phyloP scores from a whole-genome alignment of 345 rosid species.

The Eucalyptus virginea region DNA sequence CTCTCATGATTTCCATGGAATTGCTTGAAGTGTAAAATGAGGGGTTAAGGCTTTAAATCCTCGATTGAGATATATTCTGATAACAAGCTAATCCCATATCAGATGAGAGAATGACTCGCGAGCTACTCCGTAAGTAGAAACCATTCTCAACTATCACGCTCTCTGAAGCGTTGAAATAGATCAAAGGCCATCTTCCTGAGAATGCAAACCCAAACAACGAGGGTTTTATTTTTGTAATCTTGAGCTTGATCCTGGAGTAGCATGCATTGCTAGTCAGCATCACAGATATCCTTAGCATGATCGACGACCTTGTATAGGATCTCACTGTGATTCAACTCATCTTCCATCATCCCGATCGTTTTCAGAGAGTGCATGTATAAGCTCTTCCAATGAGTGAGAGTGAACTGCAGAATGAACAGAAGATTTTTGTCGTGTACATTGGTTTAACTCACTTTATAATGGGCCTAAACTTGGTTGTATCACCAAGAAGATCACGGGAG shows the following conservation, averaged over 20 bases:
- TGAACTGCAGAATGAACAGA: not conserved
- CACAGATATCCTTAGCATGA: not conserved
- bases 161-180: not conserved
- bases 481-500: not conserved
- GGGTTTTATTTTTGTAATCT: not conserved
- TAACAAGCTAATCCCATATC: not conserved
- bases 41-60: not conserved
- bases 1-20: not conserved
- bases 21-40: not conserved
- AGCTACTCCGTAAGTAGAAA: not conserved
- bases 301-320: not conserved
- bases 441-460: not conserved
- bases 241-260: not conserved
- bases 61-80: not conserved
- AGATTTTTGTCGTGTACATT: not conserved
- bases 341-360: not conserved
- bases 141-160: not conserved
- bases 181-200: not conserved
- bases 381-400: not conserved
- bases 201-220: not conserved
- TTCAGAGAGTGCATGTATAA: not conserved
- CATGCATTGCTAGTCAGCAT: not conserved
- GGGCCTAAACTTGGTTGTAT: not conserved
- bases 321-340: not conserved
- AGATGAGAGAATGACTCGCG: not conserved